Base-by-base conservation (phyloP, 2,329 filamentous ascomycete genomes). In the Emericellopsis cladophorae region DNA sequence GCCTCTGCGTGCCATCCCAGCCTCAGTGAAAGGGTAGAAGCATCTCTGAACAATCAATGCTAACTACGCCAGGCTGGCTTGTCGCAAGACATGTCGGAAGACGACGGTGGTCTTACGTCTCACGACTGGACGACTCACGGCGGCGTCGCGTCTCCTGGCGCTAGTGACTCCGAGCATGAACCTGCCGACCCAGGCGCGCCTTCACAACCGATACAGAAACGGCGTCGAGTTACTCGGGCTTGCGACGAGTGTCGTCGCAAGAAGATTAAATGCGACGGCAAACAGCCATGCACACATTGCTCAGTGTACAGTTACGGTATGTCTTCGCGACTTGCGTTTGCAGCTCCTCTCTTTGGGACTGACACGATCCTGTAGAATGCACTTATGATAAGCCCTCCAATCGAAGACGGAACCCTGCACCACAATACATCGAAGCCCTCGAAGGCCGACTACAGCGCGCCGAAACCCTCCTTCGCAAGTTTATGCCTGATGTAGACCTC, bases 221-320 rank as follows among this genome's bases (percentile, higher is more conserved):
- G 84, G 46, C 72, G 84, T 42, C 72, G 85, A 54, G 84, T 90
- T 36, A 89, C 84, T 16, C 72, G 85, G 51, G 84, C 84, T 33
- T 90, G 84, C 60, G 84, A 88, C 51, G 82, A 89, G 59, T 90
- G 84, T 56, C 74, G 84, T 43, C 74, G 84, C 49, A 90, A 90
- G 59, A 90, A 90, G 61, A 90, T 90, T 54, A 90, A 89, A 58
- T 90, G 84, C 51, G 84, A 89, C 57, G 84, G 84, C 50, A 87
- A 88, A 59, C 84, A 89, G 57, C 85, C 85, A 9, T 92, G 85
- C 62, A 95, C 89, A 0, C 92, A 96, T 61, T 98, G 92, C 60
- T 94, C 89, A 10, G 88, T 96, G 39, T 98, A 98, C 62, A 95
- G 88, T 58, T 98, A 98, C 68, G 90, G 92, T 95, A 72, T 56